Percentiles rank a stretch among this genome's conserved stretches.
These are phyloP conservation scores for Pistacia vera DNA, from an alignment of 345 rosid species.

Conservation along the genomic window DNA sequence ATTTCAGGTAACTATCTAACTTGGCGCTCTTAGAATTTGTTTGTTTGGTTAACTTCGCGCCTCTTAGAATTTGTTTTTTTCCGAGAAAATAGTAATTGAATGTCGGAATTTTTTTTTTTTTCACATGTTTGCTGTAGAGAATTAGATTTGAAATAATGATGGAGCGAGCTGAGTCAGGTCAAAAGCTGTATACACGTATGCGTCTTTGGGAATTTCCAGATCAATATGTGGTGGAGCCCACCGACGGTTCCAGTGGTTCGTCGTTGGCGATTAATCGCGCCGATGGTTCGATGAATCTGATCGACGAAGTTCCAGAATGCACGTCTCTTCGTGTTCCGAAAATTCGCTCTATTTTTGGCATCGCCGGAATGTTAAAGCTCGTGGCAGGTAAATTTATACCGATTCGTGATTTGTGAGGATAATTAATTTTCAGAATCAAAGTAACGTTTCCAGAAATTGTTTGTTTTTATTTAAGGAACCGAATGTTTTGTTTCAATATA, in stretches of 20 bases:
- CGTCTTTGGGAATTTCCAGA: conserved; percentile 97
- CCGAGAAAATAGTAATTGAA: not conserved
- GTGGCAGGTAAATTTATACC: conserved; percentile 59
- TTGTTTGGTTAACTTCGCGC: no score
- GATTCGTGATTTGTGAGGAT: not conserved
- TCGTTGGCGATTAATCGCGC: conserved; percentile 63
- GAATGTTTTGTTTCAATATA: no score
- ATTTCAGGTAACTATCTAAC: not conserved
- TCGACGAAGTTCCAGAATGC: conserved; percentile 70
- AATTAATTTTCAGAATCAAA: no score
- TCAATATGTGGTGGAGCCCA: conserved; percentile 87
- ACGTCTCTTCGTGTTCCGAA: conserved; percentile 82
- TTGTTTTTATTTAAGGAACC: no score
- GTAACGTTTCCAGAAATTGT: not conserved
- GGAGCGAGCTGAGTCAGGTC: conserved; percentile 71
- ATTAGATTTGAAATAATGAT: conserved; percentile 51
- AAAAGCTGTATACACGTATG: conserved; percentile 80
- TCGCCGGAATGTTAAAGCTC: conserved; percentile 92
- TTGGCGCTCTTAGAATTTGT: no score
- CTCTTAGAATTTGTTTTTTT: not conserved
- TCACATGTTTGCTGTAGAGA: not conserved
- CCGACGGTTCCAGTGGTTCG: conserved; percentile 78
- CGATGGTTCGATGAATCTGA: conserved; percentile 79
- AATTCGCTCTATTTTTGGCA: conserved; percentile 71
- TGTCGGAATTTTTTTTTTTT: not conserved